Evolutionary conservation across 805 yeast species (phyloP).

Genomic region (Grigorovia humatica): DNA sequence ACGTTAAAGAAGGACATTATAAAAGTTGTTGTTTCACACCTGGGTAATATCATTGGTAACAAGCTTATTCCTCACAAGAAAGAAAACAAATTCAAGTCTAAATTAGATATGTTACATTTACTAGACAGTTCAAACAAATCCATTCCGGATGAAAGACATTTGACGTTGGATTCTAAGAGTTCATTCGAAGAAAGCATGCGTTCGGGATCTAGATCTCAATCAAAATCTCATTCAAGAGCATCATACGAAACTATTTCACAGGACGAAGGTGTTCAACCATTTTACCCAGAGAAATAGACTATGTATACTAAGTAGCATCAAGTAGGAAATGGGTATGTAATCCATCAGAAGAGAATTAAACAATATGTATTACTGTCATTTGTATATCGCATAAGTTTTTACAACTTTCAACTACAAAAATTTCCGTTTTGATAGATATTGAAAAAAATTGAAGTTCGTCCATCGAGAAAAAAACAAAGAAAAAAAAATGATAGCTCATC

Average conservation of each 20-base stretch:
- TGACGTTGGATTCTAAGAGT: neutral
- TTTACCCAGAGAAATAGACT: constrained; percentile 6
- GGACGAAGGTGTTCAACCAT: constrained; percentile 8
- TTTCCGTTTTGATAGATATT: too few species aligned
- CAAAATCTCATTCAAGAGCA: neutral
- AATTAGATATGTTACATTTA: constrained; percentile 14
- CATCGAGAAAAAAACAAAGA: too few species aligned
- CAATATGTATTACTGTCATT: too few species aligned
- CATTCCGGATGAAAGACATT: constrained; percentile 4
- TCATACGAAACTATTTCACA: neutral
- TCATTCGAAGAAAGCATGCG: neutral
- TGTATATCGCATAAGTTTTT: too few species aligned
- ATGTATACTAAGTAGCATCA: neutral
- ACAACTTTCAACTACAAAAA: too few species aligned
- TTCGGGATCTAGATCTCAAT: neutral
- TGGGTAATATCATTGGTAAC: constrained; percentile 53
- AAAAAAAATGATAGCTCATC: neutral
- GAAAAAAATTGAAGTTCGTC: too few species aligned
- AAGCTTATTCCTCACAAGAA: constrained; percentile 41
- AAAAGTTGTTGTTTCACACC: constrained; percentile 43
- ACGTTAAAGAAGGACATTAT: constrained; percentile 47
- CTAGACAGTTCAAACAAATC: constrained; percentile 7
- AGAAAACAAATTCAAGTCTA: constrained; percentile 22
- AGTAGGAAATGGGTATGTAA: too few species aligned
- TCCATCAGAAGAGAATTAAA: too few species aligned